These are phyloP conservation scores for Oemleria cerasiformis DNA, from an alignment of 306 rosid species.

Conservation along the genomic window DNA sequence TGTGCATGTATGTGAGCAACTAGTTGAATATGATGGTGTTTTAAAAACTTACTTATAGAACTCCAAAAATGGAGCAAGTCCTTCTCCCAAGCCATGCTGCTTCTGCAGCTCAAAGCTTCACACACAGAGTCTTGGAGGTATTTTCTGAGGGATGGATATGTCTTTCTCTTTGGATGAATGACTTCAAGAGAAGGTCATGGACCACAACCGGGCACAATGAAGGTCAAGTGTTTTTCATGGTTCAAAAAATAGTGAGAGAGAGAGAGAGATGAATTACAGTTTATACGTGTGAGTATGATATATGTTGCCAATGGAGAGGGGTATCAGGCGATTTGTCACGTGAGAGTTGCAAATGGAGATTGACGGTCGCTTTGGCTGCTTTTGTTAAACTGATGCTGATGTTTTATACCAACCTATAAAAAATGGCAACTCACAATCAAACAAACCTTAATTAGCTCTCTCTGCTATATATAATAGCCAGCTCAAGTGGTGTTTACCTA, in stretches of 20 bases:
- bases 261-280: too few species aligned
- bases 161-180: neutral
- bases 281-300: too few species aligned
- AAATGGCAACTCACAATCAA: neutral
- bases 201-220: too few species aligned
- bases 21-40: neutral
- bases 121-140: neutral
- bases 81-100: slow-evolving; percentile 41
- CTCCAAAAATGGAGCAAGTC: slow-evolving; percentile 25
- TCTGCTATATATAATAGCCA: too few species aligned
- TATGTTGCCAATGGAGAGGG: too few species aligned
- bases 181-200: neutral
- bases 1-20: neutral
- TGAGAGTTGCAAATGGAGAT: neutral
- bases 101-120: slow-evolving; percentile 23
- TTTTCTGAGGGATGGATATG: neutral
- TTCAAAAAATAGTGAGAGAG: too few species aligned
- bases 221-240: too few species aligned
- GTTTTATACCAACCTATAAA: neutral
- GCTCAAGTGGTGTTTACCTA: too few species aligned
- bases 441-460: neutral
- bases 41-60: slow-evolving; percentile 40
- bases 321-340: neutral
- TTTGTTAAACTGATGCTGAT: neutral
- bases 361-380: too few species aligned